These are phyloP conservation scores for Melastoma candidum DNA, from an alignment of 441 rosid species.

Conservation along the genomic window DNA sequence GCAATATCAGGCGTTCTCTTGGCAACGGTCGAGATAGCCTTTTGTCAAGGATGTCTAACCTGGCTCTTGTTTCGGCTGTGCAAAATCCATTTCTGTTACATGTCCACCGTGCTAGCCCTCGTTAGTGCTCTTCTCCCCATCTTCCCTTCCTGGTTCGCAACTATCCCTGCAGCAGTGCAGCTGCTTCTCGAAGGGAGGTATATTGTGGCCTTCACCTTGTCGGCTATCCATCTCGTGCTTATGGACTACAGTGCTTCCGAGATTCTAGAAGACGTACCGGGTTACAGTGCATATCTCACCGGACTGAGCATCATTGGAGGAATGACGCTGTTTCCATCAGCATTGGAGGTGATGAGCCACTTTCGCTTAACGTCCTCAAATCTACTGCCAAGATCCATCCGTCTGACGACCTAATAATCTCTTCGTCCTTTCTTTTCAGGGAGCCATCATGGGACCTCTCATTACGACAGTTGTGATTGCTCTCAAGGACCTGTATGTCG, in stretches of 20 bases:
- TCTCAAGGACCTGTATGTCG: constrained; percentile 76
- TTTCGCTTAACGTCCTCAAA: no score
- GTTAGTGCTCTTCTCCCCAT: constrained; percentile 72
- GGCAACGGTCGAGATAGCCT: constrained; percentile 90
- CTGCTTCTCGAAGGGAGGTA: constrained; percentile 68
- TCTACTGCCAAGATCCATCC: neutral
- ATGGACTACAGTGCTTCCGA: constrained; percentile 78
- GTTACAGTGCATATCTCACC: constrained; percentile 68
- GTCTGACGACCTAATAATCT: neutral
- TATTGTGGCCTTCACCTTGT: constrained; percentile 46
- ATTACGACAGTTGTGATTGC: constrained; percentile 87
- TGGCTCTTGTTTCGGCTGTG: constrained; percentile 82
- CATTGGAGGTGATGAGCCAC: constrained; percentile 55
- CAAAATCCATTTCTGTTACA: constrained; percentile 75
- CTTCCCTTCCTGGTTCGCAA: constrained; percentile 81
- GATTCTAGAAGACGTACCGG: constrained; percentile 88
- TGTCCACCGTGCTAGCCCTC: constrained; percentile 75
- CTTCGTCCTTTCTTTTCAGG: constrained; percentile 30
- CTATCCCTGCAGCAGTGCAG: constrained; percentile 71
- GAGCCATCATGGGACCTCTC: constrained; percentile 96
- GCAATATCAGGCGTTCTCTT: constrained; percentile 86
- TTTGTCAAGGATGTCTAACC: constrained; percentile 91
- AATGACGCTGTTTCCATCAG: constrained; percentile 91
- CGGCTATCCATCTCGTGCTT: constrained; percentile 57
- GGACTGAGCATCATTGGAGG: constrained; percentile 98